phyloP scores from a whole-genome alignment of 257 asterid genomes.

The Gentiana straminea region DNA sequence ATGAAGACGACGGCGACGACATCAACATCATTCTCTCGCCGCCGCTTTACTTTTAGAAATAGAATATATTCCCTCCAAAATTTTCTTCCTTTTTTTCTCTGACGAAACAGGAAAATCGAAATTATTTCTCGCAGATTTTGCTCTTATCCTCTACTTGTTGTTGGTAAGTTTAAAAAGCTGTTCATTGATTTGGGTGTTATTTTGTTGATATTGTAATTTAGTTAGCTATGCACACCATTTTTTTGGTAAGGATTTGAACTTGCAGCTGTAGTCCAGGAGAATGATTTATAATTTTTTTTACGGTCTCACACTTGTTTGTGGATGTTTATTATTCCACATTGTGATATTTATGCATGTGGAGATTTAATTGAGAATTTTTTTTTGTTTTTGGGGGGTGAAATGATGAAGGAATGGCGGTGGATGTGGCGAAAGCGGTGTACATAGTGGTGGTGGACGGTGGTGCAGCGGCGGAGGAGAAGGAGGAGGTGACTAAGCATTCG shows the following conservation, averaged over 20 bases:
- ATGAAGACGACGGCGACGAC: slow-evolving; percentile 30
- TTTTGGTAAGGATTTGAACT: too few relatives aligned
- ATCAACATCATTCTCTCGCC: slow-evolving; percentile 18
- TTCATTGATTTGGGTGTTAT: too few relatives aligned
- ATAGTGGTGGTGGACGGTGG: slow-evolving; percentile 58
- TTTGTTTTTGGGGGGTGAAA: neutral
- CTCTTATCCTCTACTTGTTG: slow-evolving; percentile 1
- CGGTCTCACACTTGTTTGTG: neutral
- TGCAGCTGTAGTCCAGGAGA: too few relatives aligned
- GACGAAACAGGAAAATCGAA: slow-evolving; percentile 7
- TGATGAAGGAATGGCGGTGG: slow-evolving; percentile 45
- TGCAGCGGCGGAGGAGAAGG: slow-evolving; percentile 15
- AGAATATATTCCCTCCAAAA: neutral
- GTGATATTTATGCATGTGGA: neutral
- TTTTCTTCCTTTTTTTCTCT: slow-evolving; percentile 6
- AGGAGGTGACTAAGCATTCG: slow-evolving; percentile 33
- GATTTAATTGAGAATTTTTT: neutral
- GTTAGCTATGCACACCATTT: too few relatives aligned
- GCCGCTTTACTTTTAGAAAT: too few relatives aligned
- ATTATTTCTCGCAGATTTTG: neutral
- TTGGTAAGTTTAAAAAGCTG: neutral
- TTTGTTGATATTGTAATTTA: too few relatives aligned
- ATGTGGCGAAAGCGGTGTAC: slow-evolving; percentile 63
- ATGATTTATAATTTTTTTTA: neutral
- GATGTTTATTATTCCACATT: slow-evolving; percentile 7